Evolutionary conservation across 2,329 filamentous ascomycete genomes (phyloP), one percentile per base, ranked within the genome.

Genomic region (Pseudodiploospora longispora): DNA sequence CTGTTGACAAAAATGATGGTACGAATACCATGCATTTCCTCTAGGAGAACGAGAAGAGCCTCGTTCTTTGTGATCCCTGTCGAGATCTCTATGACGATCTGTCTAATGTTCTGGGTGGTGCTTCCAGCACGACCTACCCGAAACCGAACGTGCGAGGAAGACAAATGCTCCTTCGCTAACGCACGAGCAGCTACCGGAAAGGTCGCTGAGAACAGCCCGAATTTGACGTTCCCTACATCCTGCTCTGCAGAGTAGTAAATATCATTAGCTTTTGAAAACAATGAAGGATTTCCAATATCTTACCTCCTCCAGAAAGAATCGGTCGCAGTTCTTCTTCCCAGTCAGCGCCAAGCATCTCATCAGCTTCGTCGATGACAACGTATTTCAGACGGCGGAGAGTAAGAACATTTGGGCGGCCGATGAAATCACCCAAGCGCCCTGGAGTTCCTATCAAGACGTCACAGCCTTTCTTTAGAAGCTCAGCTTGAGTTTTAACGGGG

Each of bases 201-300:
- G 0, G 93, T 97, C 1, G 93, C 93, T 0, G 89, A 95, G 63
- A 97, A 97, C 69, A 98, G 84, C 65, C 95, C 74, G 62, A 81
- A 83, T 44, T 74, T 77, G 54, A 82, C 67, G 49, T 77, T 76
- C 3, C 75, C 88, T 45, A 85, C 80, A 49, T 95, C 80, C 53
- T 95, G 69, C 64, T 80, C 74, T 95, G 69, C 71, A 45, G 8
- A 6, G 6, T 28, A 8, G 8, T 34, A 6, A 6, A 38, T 34
- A 7, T 44, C 33, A 47, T 38, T 30, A 32, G 2, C 2, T 6
- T 10, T 27, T 19, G 3, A 4, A 28, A 4, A 6, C 29, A 38
- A 31, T 12, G 27, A 36, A 10, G 19, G 19, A 19, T 19, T 19
- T 19, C 19, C 3, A 35, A 38, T 10, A 40, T 68, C 79, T 68